Conservation (phyloP, 495 filamentous ascomycete species). For the Lasiosphaeris hirsuta region DNA sequence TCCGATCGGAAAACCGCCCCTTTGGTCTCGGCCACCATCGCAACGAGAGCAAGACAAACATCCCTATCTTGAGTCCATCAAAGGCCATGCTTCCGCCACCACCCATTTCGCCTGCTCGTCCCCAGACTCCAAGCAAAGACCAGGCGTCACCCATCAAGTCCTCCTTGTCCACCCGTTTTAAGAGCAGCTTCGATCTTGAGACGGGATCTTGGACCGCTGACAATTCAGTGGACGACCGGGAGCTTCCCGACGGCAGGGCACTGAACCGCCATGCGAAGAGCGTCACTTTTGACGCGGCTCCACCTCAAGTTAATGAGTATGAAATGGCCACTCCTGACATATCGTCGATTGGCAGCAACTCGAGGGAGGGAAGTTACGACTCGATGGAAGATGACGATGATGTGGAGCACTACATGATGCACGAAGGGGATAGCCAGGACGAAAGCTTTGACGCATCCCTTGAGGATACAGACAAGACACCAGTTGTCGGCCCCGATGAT, state of each 20-base stretch:
- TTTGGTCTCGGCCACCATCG: conserved; percentile 40
- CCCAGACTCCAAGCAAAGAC: conserved; percentile 67
- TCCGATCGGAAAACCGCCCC: conserved; percentile 37
- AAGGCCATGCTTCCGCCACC: conserved; percentile 37
- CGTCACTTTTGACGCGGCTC: conserved; percentile 91
- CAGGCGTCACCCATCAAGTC: conserved; percentile 81
- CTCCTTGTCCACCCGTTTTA: conserved; percentile 73
- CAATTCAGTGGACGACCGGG: conserved; percentile 46
- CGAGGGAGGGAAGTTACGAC: conserved; percentile 87
- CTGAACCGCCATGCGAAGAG: conserved; percentile 86
- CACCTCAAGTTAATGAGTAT: conserved; percentile 93
- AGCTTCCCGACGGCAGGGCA: conserved; percentile 53
- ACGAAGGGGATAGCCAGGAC: conserved; percentile 65
- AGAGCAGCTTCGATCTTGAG: conserved; percentile 67
- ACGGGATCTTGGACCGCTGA: conserved; percentile 70
- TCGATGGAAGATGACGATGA: conserved; percentile 70
- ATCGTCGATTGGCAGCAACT: conserved; percentile 82
- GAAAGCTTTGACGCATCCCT: conserved; percentile 92
- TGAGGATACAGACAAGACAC: conserved; percentile 94
- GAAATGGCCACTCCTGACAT: conserved; percentile 95
- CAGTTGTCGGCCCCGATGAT: conserved; percentile 92
- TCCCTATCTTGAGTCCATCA: conserved; percentile 34
- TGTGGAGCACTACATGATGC: conserved; percentile 67
- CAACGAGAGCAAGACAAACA: conserved; percentile 47
- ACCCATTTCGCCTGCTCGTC: conserved; percentile 20